Conservation (phyloP, 495 filamentous ascomycete species). For the Daldinia grandis region DNA sequence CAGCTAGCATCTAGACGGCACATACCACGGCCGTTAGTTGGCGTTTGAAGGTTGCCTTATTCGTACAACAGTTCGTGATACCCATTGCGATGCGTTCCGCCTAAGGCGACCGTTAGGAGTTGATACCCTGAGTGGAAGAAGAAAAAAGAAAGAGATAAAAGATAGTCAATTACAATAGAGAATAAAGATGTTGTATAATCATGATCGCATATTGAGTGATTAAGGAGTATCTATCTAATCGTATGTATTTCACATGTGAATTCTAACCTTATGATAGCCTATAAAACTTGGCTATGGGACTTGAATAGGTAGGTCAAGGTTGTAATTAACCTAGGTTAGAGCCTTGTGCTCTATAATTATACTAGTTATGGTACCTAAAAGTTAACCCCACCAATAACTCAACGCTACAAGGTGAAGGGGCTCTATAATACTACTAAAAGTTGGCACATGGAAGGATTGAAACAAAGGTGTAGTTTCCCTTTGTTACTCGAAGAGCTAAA, state of each 20-base stretch:
- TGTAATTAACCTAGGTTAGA: too few relatives aligned
- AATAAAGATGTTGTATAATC: not conserved
- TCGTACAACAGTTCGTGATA: slow-evolving; percentile 37
- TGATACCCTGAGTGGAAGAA: slow-evolving; percentile 36
- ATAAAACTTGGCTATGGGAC: not conserved
- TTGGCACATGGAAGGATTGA: slow-evolving; percentile 26
- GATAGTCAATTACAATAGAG: slow-evolving; percentile 22
- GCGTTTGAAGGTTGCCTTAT: slow-evolving; percentile 34
- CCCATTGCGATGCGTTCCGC: slow-evolving; percentile 28
- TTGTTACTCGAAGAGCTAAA: slow-evolving; percentile 12
- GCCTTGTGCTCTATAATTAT: not conserved
- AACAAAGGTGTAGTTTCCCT: slow-evolving; percentile 25
- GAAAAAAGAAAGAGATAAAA: slow-evolving; percentile 19
- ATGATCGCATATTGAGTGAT: not conserved
- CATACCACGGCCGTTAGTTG: slow-evolving; percentile 21
- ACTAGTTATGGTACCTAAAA: not conserved
- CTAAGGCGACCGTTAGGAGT: slow-evolving; percentile 17
- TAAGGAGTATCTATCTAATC: not conserved
- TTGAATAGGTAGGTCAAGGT: slow-evolving; percentile 2
- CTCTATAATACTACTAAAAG: too few relatives aligned
- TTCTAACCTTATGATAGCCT: not conserved
- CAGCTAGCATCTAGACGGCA: slow-evolving; percentile 27
- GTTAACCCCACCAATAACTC: slow-evolving; percentile 18
- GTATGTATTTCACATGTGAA: not conserved
- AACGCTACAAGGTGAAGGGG: slow-evolving; percentile 11